phyloP scores from a whole-genome alignment of 768 basidiomycete species.

The Russula lepida region DNA sequence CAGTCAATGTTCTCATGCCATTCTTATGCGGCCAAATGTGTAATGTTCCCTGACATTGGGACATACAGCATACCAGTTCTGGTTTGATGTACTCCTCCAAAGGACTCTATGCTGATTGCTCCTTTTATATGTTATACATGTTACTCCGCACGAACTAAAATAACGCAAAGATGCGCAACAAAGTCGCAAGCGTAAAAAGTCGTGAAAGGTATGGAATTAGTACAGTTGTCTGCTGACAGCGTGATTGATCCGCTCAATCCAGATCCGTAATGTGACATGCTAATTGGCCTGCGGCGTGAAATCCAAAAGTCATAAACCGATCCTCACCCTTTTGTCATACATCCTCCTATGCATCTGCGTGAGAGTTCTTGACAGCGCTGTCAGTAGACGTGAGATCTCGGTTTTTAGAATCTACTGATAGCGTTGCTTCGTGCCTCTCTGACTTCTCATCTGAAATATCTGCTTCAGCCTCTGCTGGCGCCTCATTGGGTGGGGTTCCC shows the following conservation, averaged over 20 bases:
- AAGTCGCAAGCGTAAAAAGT: not conserved
- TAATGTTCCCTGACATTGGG: no score
- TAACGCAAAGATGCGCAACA: not conserved
- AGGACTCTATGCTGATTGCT: no score
- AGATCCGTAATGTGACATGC: not conserved
- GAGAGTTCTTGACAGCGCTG: not conserved
- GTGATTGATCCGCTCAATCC: no score
- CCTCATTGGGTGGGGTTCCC: not conserved
- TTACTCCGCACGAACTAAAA: not conserved
- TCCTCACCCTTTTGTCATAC: not conserved
- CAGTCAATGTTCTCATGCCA: no score
- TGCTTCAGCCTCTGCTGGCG: slow-evolving; percentile 1
- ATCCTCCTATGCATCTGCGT: not conserved
- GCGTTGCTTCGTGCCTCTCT: not conserved
- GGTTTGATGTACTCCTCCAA: no score
- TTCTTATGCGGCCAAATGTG: no score
- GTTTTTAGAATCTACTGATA: not conserved
- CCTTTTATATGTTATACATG: no score
- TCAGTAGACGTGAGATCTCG: not conserved
- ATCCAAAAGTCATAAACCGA: not conserved
- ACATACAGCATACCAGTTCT: no score
- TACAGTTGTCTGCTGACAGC: no score
- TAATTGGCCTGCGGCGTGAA: not conserved
- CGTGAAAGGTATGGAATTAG: not conserved
- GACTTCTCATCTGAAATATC: slow-evolving; percentile 7